Base-by-base conservation (phyloP, 805 yeast genomes). In the Saccharomycodes ludwigii region DNA sequence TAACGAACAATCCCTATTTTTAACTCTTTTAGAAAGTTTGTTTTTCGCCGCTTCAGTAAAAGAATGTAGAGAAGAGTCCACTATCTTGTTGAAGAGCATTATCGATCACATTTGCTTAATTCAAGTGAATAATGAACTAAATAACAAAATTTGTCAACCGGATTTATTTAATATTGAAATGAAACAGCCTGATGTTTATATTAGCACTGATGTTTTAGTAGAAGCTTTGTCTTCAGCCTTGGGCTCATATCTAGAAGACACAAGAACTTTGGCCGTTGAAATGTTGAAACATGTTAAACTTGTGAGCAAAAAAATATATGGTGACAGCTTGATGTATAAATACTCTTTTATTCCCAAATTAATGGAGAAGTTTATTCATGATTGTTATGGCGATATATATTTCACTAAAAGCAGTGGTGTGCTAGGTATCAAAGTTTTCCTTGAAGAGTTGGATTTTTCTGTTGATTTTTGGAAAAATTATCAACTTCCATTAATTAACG, bases 401-500 rank as follows among this genome's bases (percentile, higher is more conserved):
- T 82, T 80, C 50, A 68, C 76, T 21, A 91, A 91, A 43, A 64
- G 82, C 6, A 96, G 96, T 6, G 96, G 97, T 24, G 76, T 88
- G 23, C 48, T 81, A 18, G 97, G 98, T 15, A 61, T 91, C 29
- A 22, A 26, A 15, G 21, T 33, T 11, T 12, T 18, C 11, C 15
- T 16, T 5, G 30, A 29, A 10, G 91, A 78, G 27, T 56, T 79
- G 21, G 66, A 58, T 1, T 70, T 83, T 28, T 82, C 95, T 1
- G 59, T 73, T 3, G 58, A 64, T 2, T 85, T 94, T 75, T 73
- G 88, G 48, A 67, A 70, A 33, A 68, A 73, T 27, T 69, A 88
- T 22, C 95, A 85, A 47, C 68, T 80, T 42, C 97, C 91, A 48
- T 64, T 91, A 21, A 73, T 83, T 2, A 68, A 94, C 28, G 84